phyloP scores from a whole-genome alignment of 768 basidiomycete species.

The Mrakia hoshinonis region DNA sequence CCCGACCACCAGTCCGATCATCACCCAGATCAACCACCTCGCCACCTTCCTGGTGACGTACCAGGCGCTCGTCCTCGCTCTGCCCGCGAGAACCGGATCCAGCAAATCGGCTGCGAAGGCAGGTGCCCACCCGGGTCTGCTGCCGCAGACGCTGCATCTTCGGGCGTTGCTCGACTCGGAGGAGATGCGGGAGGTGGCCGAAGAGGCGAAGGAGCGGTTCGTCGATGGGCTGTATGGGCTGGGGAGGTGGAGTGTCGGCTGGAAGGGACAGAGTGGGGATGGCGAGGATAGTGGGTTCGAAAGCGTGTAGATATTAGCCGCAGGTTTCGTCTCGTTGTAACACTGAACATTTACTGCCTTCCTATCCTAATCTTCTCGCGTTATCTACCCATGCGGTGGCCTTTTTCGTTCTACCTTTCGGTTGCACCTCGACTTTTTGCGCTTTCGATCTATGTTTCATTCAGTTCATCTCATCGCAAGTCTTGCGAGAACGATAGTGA shows the following conservation, averaged over 20 bases:
- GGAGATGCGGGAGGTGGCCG: not conserved
- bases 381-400: no score
- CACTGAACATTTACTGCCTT: no score
- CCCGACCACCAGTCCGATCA: not conserved
- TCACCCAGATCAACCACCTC: not conserved
- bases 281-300: not conserved
- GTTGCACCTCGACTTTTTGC: no score
- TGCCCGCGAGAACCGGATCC: not conserved
- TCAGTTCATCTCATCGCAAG: no score
- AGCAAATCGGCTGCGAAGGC: not conserved
- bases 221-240: conserved; percentile 5
- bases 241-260: conserved; percentile 8
- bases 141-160: conserved; percentile 13
- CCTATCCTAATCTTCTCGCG: no score
- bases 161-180: not conserved
- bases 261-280: not conserved
- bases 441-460: no score
- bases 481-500: no score
- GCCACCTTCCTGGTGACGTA: conserved; percentile 1
- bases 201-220: conserved; percentile 15
- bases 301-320: no score
- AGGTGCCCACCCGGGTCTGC: not conserved
- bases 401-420: no score
- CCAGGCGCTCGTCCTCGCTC: conserved; percentile 6
- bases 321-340: no score